A percentile compares a stretch with the other conserved stretches of the same genome.
Conservation (phyloP, 1,284 basidiomycete genomes). For the Moniliophthora roreri region DNA sequence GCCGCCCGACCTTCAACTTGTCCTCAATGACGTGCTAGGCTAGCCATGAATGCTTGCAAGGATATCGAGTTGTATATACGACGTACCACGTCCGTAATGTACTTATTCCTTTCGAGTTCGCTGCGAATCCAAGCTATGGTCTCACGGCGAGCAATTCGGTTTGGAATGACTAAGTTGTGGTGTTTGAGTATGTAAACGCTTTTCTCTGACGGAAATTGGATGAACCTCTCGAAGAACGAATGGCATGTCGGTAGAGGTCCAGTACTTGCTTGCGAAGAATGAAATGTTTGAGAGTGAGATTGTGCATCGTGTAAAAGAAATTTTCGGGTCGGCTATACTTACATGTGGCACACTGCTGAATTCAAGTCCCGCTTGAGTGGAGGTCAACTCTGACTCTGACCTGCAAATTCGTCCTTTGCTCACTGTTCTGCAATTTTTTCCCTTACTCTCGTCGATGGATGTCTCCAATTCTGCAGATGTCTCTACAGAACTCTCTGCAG, state of each 20-base stretch:
- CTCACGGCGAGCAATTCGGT: slow-evolving; percentile 57
- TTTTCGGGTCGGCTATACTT: slow-evolving; percentile 12
- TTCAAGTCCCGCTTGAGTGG: background rate
- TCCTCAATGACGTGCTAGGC: slow-evolving; percentile 46
- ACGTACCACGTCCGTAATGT: slow-evolving; percentile 57
- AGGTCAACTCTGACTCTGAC: slow-evolving; percentile 1
- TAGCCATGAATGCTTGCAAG: slow-evolving; percentile 24
- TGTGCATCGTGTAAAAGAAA: slow-evolving; percentile 24
- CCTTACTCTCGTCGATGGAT: background rate
- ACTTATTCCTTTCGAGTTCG: slow-evolving; percentile 66
- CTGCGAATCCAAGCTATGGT: slow-evolving; percentile 70
- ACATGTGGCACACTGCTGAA: background rate
- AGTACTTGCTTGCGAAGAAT: slow-evolving; percentile 63
- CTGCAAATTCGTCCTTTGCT: background rate
- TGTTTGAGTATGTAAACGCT: slow-evolving; percentile 14
- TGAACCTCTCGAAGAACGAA: slow-evolving; percentile 68
- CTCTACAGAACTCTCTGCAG: slow-evolving; percentile 11
- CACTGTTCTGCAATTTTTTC: background rate
- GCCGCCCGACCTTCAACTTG: slow-evolving; percentile 44
- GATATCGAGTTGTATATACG: slow-evolving; percentile 8
- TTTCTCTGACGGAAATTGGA: slow-evolving; percentile 3
- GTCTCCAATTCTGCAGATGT: background rate
- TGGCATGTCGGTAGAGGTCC: slow-evolving; percentile 59
- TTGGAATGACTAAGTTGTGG: slow-evolving; percentile 58
- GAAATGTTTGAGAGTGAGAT: slow-evolving; percentile 69